Evolutionary conservation across 495 filamentous ascomycete genomes (phyloP).

Genomic region (Annulohypoxylon stygium): DNA sequence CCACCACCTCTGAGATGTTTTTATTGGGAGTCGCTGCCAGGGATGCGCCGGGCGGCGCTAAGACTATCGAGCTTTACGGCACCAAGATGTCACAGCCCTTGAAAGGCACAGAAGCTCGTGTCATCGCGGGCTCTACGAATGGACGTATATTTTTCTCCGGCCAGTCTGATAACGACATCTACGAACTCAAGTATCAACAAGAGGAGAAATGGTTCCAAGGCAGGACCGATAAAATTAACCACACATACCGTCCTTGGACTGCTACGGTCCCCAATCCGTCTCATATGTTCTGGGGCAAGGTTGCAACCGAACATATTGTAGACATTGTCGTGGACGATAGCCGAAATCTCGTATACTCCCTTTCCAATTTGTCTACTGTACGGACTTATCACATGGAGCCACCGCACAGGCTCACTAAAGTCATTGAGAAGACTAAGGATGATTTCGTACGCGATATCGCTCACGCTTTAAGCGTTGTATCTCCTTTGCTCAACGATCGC

Average conservation of each 20-base stretch:
- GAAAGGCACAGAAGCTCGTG: slow-evolving; percentile 74
- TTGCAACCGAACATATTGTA: slow-evolving; percentile 69
- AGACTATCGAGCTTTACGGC: slow-evolving; percentile 80
- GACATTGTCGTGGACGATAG: slow-evolving; percentile 91
- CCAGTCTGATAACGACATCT: slow-evolving; percentile 83
- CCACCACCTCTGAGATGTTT: slow-evolving; percentile 84
- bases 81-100: slow-evolving; percentile 83
- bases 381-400: slow-evolving; percentile 83
- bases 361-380: slow-evolving; percentile 87
- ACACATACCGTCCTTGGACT: slow-evolving; percentile 80
- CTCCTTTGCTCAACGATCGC: slow-evolving; percentile 73
- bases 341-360: slow-evolving; percentile 87
- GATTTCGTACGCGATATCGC: slow-evolving; percentile 72
- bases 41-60: slow-evolving; percentile 70
- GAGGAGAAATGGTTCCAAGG: slow-evolving; percentile 96
- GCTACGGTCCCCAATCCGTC: slow-evolving; percentile 72
- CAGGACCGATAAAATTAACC: slow-evolving; percentile 84
- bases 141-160: slow-evolving; percentile 94
- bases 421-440: slow-evolving; percentile 68
- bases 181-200: slow-evolving; percentile 94
- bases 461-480: slow-evolving; percentile 77
- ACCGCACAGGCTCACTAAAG: slow-evolving; percentile 63
- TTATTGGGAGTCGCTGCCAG: slow-evolving; percentile 81
- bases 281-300: slow-evolving; percentile 50
- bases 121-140: slow-evolving; percentile 81